Evolutionary conservation across 257 asterid genomes (phyloP).

Genomic region (Solanum chiquidenum): DNA sequence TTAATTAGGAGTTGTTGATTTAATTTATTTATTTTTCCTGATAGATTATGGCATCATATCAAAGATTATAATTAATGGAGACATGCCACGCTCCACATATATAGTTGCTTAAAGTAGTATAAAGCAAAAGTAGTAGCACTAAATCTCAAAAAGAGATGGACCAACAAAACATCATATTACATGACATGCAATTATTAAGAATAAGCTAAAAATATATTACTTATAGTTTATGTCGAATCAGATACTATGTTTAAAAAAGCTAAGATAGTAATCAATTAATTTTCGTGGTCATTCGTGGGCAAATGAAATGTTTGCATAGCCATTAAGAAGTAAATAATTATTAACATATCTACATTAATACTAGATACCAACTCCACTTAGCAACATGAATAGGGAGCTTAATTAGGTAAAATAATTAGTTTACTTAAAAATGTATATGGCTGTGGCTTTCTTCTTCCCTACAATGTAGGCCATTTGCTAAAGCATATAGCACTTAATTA

Average conservation of each 20-base stretch:
- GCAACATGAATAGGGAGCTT: not conserved
- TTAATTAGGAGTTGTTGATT: not conserved
- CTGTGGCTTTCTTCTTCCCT: not conserved
- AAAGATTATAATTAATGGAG: not conserved
- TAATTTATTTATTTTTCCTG: not conserved
- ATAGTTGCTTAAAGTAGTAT: not conserved
- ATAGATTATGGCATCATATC: not conserved
- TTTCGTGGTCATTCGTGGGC: not conserved
- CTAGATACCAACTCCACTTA: not conserved
- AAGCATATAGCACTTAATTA: not conserved
- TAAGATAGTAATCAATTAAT: not conserved
- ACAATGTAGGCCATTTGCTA: not conserved
- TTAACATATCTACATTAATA: not conserved
- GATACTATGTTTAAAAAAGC: not conserved
- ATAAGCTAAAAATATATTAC: not conserved
- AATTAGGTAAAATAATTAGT: not conserved
- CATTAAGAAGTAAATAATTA: not conserved
- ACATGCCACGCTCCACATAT: not conserved
- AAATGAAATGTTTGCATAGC: not conserved
- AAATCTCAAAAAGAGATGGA: not conserved
- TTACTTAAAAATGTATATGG: not conserved
- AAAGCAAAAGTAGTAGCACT: not conserved
- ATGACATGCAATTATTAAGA: not conserved
- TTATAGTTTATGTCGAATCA: not conserved
- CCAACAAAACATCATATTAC: not conserved